Conservation (phyloP, 2,329 filamentous ascomycete species). For the Colletotrichum cordylinicola region DNA sequence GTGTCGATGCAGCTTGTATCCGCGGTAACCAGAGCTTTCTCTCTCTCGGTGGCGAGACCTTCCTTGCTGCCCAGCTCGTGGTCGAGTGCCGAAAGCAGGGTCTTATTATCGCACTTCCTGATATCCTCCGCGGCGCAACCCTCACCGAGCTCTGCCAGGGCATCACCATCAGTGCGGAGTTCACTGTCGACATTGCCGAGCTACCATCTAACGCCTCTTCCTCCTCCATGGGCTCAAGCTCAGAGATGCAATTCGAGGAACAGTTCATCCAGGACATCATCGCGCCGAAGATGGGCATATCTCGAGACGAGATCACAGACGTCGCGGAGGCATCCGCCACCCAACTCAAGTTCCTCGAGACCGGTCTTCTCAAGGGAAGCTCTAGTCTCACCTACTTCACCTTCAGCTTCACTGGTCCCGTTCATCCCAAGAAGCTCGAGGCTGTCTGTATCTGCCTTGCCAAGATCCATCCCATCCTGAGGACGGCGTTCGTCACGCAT, state of each 20-base stretch:
- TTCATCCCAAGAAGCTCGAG: conserved; percentile 49
- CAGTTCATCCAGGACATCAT: conserved; percentile 46
- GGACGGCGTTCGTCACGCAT: conserved; percentile 57
- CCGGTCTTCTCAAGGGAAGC: conserved; percentile 47
- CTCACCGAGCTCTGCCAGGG: conserved; percentile 52
- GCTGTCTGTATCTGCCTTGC: conserved; percentile 50
- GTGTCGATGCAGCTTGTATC: conserved; percentile 43
- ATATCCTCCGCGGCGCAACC: conserved; percentile 45
- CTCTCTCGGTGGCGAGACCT: conserved; percentile 50
- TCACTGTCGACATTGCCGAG: background rate
- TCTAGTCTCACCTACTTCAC: conserved; percentile 54
- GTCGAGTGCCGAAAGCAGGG: conserved; percentile 48
- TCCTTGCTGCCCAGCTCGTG: conserved; percentile 50
- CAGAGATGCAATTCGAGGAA: conserved; percentile 29
- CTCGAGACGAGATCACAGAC: conserved; percentile 49
- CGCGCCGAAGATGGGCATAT: conserved; percentile 47
- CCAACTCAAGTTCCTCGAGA: conserved; percentile 54
- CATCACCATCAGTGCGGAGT: conserved; percentile 24
- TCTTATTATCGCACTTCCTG: conserved; percentile 45
- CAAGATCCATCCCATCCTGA: conserved; percentile 55
- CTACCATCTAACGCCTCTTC: background rate
- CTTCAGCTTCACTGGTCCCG: conserved; percentile 50
- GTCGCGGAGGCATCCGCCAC: conserved; percentile 53
- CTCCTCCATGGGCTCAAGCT: background rate
- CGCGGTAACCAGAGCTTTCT: conserved; percentile 50